A percentile compares a stretch with the other conserved stretches of the same genome.
phyloP scores from a whole-genome alignment of 1,284 basidiomycete genomes.

The Amylostereum chailletii region DNA sequence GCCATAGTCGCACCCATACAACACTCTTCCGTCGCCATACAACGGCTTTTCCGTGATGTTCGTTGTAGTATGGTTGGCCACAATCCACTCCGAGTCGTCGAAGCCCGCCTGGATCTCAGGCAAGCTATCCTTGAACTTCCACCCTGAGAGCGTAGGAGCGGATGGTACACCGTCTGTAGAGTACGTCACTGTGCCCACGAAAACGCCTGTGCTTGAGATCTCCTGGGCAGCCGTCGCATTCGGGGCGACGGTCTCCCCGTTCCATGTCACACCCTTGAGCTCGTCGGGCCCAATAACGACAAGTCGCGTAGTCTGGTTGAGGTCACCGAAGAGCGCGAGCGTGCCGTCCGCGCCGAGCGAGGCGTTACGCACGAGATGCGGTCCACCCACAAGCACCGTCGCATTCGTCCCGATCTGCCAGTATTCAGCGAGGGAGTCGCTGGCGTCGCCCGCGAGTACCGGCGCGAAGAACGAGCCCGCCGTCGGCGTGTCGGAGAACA shows the following conservation, averaged over 20 bases:
- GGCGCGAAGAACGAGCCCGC: slow-evolving; percentile 52
- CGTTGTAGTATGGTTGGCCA: slow-evolving; percentile 61
- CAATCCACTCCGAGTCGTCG: slow-evolving; percentile 53
- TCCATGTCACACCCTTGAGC: slow-evolving; percentile 58
- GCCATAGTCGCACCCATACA: slow-evolving; percentile 78
- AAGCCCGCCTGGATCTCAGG: slow-evolving; percentile 54
- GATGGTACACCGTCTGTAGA: slow-evolving; percentile 12
- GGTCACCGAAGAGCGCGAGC: slow-evolving; percentile 38
- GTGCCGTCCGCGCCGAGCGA: slow-evolving; percentile 25
- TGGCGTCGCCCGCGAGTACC: slow-evolving; percentile 23
- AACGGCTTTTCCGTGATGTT: slow-evolving; percentile 58
- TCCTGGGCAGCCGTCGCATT: slow-evolving; percentile 11
- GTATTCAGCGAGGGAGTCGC: slow-evolving; percentile 27
- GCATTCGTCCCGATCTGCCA: slow-evolving; percentile 45
- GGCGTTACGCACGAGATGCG: slow-evolving; percentile 47
- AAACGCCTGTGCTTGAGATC: slow-evolving; percentile 12
- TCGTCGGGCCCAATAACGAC: slow-evolving; percentile 42
- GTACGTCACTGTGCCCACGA: slow-evolving; percentile 16
- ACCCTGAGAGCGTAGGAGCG: slow-evolving; percentile 38
- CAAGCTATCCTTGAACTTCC: slow-evolving; percentile 66
- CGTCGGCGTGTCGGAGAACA: slow-evolving; percentile 56
- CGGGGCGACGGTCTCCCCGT: slow-evolving; percentile 42
- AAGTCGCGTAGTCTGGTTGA: slow-evolving; percentile 32
- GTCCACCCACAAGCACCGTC: slow-evolving; percentile 42
- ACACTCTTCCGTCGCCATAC: slow-evolving; percentile 64